Evolutionary conservation across 2,329 filamentous ascomycete genomes (phyloP).

Genomic region (Botrytis deweyae): DNA sequence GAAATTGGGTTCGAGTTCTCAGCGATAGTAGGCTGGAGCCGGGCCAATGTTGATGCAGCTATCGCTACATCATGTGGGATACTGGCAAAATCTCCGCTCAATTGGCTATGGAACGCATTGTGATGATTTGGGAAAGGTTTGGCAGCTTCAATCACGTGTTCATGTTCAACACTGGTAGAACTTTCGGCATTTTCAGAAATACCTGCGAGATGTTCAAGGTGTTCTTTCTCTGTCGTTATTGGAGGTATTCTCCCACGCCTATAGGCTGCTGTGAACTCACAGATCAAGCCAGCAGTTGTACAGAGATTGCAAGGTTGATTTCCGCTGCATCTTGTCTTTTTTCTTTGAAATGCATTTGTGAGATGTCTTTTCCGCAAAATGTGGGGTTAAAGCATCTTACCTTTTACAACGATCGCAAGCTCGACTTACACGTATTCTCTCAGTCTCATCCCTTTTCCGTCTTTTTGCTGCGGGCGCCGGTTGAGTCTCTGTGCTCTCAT

Average conservation of each 20-base stretch:
- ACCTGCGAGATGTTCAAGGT: not conserved
- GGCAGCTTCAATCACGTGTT: constrained; percentile 5
- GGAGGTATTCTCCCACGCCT: constrained; percentile 47
- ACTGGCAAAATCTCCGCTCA: not conserved
- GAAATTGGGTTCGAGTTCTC: constrained; percentile 5
- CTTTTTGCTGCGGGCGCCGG: constrained; percentile 21
- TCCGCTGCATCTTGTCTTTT: constrained; percentile 45
- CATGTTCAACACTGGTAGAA: not conserved
- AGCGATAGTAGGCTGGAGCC: not conserved
- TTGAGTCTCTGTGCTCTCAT: not conserved
- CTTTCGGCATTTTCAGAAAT: constrained; percentile 6
- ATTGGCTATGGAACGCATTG: constrained; percentile 8
- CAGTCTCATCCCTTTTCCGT: constrained; percentile 27
- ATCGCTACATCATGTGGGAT: constrained; percentile 14
- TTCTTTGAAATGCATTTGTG: constrained; percentile 32
- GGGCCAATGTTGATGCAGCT: constrained; percentile 16
- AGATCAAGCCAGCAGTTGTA: constrained; percentile 32
- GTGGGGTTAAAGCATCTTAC: constrained; percentile 36
- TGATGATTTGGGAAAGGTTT: constrained; percentile 6
- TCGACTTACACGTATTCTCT: constrained; percentile 43
- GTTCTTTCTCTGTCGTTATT: constrained; percentile 28
- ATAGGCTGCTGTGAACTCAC: constrained; percentile 52
- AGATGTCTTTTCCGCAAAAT: not conserved
- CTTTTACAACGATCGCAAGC: constrained; percentile 51
- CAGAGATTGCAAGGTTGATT: constrained; percentile 44